Conservation (phyloP, 2,329 filamentous ascomycete genomes). For the Aureobasidium zeae region DNA sequence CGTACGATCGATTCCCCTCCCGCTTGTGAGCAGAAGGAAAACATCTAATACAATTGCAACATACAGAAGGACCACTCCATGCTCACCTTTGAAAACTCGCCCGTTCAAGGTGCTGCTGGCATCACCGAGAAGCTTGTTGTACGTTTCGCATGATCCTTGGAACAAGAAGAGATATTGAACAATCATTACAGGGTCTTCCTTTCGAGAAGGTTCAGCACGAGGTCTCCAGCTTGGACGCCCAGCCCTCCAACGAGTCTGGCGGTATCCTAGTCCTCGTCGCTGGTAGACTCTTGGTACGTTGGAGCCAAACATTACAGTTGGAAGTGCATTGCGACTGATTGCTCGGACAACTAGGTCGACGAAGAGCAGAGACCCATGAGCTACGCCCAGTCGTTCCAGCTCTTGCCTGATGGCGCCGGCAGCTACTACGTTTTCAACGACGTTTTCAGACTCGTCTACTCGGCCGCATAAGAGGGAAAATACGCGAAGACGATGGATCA, state of each 20-base stretch:
- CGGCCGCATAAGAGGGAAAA: conserved; percentile 24
- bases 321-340: not conserved
- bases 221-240: conserved; percentile 69
- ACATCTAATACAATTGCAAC: conserved; percentile 1
- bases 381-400: conserved; percentile 85
- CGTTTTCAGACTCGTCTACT: conserved; percentile 81
- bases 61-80: conserved; percentile 70
- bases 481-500: conserved; percentile 1
- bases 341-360: conserved; percentile 56
- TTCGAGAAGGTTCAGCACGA: conserved; percentile 76
- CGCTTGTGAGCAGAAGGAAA: conserved; percentile 16
- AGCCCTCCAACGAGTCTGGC: conserved; percentile 59
- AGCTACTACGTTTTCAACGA: conserved; percentile 89
- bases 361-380: conserved; percentile 79
- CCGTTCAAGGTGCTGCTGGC: conserved; percentile 50
- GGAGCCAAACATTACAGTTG: not conserved
- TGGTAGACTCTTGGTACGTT: conserved; percentile 70
- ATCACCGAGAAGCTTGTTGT: conserved; percentile 81
- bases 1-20: conserved; percentile 48
- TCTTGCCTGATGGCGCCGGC: conserved; percentile 56
- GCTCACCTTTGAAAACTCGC: conserved; percentile 78
- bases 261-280: conserved; percentile 82
- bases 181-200: conserved; percentile 54
- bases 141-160: conserved; percentile 28
- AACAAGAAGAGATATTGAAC: conserved; percentile 1